A percentile compares a stretch with the other conserved stretches of the same genome.
Conservation (phyloP, 2,329 filamentous ascomycete genomes). For the Exophiala sp. region DNA sequence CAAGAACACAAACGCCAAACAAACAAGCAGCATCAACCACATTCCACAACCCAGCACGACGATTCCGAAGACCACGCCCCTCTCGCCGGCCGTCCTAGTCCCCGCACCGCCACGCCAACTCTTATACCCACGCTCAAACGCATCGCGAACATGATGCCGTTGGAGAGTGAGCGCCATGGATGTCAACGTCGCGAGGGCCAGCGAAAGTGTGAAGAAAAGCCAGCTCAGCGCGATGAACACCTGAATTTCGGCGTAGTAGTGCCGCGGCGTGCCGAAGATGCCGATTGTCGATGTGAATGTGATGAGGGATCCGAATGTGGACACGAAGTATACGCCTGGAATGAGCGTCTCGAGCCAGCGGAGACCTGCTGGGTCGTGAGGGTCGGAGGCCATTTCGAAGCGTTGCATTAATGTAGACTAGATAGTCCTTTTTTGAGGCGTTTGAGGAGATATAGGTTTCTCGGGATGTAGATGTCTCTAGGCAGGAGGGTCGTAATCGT, state of each 20-base stretch:
- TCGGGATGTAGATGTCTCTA: too few relatives aligned
- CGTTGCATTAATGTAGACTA: constrained; percentile 12
- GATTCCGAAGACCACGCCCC: constrained; percentile 20
- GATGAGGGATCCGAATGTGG: constrained; percentile 21
- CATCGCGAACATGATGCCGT: constrained; percentile 19
- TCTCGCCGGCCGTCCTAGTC: constrained; percentile 18
- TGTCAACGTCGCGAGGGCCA: constrained; percentile 16
- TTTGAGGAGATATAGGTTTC: too few relatives aligned
- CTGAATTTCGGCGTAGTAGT: constrained; percentile 18
- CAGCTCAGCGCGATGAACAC: constrained; percentile 21
- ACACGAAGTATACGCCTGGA: constrained; percentile 17
- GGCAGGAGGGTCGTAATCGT: too few relatives aligned
- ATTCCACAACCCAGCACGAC: constrained; percentile 18
- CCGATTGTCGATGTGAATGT: constrained; percentile 20
- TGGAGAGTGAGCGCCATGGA: constrained; percentile 19
- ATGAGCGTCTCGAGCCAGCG: constrained; percentile 20
- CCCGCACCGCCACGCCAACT: constrained; percentile 20
- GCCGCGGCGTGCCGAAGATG: constrained; percentile 16
- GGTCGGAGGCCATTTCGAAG: constrained; percentile 20
- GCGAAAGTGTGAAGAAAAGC: constrained; percentile 21
- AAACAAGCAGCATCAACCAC: constrained; percentile 18
- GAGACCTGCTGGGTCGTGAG: constrained; percentile 16
- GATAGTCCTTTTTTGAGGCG: too few relatives aligned
- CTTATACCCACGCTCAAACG: constrained; percentile 22
- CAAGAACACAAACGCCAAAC: constrained; percentile 23